Conservation (phyloP, 1,284 basidiomycete genomes). For the Ceratobasidium sp. region DNA sequence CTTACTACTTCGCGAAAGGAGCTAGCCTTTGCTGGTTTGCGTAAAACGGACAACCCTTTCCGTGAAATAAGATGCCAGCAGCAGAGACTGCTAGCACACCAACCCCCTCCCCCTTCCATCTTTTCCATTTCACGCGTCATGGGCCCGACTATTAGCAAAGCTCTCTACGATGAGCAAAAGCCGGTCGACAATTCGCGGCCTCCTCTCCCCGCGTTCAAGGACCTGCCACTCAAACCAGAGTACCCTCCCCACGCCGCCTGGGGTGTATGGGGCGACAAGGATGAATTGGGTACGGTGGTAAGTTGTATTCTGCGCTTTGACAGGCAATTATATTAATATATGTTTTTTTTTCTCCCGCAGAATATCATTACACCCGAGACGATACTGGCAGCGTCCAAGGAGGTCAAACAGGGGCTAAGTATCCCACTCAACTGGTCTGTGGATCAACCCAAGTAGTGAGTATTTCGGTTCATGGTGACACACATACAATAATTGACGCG, state of each 20-base stretch:
- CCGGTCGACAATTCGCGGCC: not conserved
- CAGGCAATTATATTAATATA: not conserved
- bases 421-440: constrained; percentile 41
- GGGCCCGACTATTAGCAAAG: not conserved
- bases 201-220: constrained; percentile 30
- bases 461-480: not conserved
- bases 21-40: not conserved
- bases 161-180: not conserved
- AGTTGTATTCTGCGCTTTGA: not conserved
- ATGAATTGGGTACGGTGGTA: constrained; percentile 49
- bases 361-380: constrained; percentile 49
- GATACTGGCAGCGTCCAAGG: constrained; percentile 23
- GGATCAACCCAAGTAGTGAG: constrained; percentile 40
- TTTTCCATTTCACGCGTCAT: not conserved
- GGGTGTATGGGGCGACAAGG: constrained; percentile 49
- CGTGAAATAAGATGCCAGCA: not conserved
- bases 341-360: not conserved
- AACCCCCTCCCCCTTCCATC: not conserved
- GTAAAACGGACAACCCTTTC: not conserved
- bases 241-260: constrained; percentile 46
- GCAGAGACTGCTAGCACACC: not conserved
- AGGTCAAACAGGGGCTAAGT: constrained; percentile 26
- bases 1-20: not conserved
- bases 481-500: not conserved
- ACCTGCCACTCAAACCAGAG: constrained; percentile 36